A percentile compares a stretch with the other conserved stretches of the same genome.
Conservation (phyloP, 2,329 filamentous ascomycete genomes). For the Cladophialophora psammophila region DNA sequence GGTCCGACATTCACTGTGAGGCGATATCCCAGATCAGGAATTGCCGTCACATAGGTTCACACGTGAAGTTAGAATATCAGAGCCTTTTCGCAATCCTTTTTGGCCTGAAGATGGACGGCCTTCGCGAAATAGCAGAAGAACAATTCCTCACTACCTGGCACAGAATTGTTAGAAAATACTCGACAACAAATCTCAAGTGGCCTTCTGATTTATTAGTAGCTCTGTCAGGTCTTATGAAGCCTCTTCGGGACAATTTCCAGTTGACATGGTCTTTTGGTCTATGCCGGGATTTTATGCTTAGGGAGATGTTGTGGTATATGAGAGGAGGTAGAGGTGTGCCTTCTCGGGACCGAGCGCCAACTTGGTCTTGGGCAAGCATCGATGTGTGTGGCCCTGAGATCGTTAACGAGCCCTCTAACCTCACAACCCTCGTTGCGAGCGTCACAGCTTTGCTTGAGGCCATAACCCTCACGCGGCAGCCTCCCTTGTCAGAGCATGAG, state of each 20-base stretch:
- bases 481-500: not conserved
- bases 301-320: conserved; percentile 8
- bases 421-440: not conserved
- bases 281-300: conserved; percentile 4
- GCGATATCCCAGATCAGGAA: not conserved
- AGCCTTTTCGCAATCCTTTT: not conserved
- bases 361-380: conserved; percentile 8
- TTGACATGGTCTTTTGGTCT: conserved; percentile 8
- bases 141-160: conserved; percentile 2
- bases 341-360: not conserved
- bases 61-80: not conserved
- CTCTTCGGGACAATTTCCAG: not conserved
- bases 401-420: not conserved
- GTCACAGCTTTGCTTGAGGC: not conserved
- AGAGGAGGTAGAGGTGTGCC: not conserved
- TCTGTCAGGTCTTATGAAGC: conserved; percentile 1
- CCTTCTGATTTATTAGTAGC: not conserved
- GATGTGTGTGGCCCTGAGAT: conserved; percentile 5
- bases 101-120: not conserved
- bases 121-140: not conserved
- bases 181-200: not conserved
- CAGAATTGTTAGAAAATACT: not conserved
- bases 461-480: not conserved
- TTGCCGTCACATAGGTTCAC: conserved; percentile 1
- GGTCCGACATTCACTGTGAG: not conserved